Evolutionary conservation across 805 yeast species (phyloP).

Genomic region (Kurtzmaniella cleridarum): DNA sequence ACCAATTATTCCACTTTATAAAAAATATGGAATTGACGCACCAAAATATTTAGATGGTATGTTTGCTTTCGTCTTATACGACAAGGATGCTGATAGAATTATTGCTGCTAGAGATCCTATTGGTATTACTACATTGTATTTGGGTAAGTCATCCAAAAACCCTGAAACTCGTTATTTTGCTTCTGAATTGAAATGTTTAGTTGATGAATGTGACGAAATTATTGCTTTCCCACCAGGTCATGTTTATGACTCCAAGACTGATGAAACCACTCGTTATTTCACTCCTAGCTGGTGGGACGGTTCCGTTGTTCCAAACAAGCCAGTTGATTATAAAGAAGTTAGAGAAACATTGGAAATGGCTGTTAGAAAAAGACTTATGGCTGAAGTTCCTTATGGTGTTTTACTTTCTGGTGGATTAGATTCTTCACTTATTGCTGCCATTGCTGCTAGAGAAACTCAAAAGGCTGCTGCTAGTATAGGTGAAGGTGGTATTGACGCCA

Average conservation of each 20-base stretch:
- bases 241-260: conserved; percentile 88
- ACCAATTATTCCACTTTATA: conserved; percentile 88
- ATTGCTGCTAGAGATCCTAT: conserved; percentile 98
- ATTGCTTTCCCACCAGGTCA: conserved; percentile 98
- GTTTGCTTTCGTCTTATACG: conserved; percentile 94
- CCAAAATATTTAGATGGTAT: conserved; percentile 95
- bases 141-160: conserved; percentile 70
- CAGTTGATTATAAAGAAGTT: conserved; percentile 65
- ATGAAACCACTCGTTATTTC: conserved; percentile 80
- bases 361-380: conserved; percentile 98
- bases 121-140: conserved; percentile 93
- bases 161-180: conserved; percentile 87
- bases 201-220: conserved; percentile 92
- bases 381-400: conserved; percentile 99
- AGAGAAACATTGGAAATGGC: conserved; percentile 86
- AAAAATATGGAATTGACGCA: conserved; percentile 82
- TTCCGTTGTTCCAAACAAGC: conserved; percentile 63
- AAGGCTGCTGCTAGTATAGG: conserved; percentile 51
- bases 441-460: conserved; percentile 93
- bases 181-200: conserved; percentile 88
- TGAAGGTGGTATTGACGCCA: conserved; percentile 52
- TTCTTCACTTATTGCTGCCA: conserved; percentile 92
- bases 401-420: conserved; percentile 96
- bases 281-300: conserved; percentile 95
- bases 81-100: conserved; percentile 76